Evolutionary conservation across 257 asterid genomes (phyloP), one percentile per base, ranked within the genome.

Genomic region (Solanum etuberosum): DNA sequence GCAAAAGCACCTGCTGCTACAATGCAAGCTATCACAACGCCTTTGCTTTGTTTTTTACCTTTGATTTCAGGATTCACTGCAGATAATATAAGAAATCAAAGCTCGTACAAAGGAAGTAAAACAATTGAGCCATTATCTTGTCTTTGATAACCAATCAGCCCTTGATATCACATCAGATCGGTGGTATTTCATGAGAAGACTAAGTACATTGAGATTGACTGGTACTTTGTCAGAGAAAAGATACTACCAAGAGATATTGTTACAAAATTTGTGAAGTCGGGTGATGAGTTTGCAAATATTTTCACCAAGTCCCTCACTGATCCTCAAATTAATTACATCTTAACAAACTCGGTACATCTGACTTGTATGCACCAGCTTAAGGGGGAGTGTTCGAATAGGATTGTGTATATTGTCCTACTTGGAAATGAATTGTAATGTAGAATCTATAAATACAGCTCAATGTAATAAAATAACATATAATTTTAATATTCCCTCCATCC

Each of bases 21-120:
- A 88, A 90, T 61, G 54, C 81, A 73, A 57, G 89, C 90, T 80
- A 87, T 83, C 88, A 90, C 48, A 32, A 86, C 20, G 18, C 87
- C 87, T 73, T 87, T 88, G 86, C 72, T 89, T 67, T 83, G 74
- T 59, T 87, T 57, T 80, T 84, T 88, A 81, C 86, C 59, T 78
- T 38, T 70, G 46, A 83, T 80, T 23, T 48, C 76, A 59, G 71
- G 73, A 84, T 87, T 90, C 86, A 87, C 94, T 92, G 91, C 91
- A 89, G 74, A 65, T 43, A 37, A 46, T 48, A 80, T 48, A 63
- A 29, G 43, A 81, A 81, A 46, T 29, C 11, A 29, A 46, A 29
- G 68, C 29, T 81, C 1, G 34, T 46, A 29, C 34, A 18, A 78
- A 81, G 43, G 68, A 81, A 29, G 18, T 48, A 11, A 46, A 48